Percentiles rank a stretch among this genome's conserved stretches.
Evolutionary conservation across 78 protist genomes (phyloP).

Genomic region (Dictyostelium discoideum): dicty_2.7 NC_007089.4:5415501-5416000

Average conservation of each 20-base stretch:
- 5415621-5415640: neutral
- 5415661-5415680: neutral
- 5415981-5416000: neutral
- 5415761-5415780: neutral
- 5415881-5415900: neutral
- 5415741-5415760: constrained; percentile 2
- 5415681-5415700: neutral
- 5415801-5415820: neutral
- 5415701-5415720: neutral
- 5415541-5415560: neutral
- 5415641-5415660: neutral
- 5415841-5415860: neutral
- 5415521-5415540: neutral
- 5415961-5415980: neutral
- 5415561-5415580: neutral
- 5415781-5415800: neutral
- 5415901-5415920: neutral
- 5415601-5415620: neutral
- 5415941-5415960: constrained; percentile 12
- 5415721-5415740: neutral
- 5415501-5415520: neutral
- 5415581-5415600: neutral
- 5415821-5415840: neutral
- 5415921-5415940: neutral
- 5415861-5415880: neutral